These are phyloP conservation scores for Colletotrichum filicis DNA, from an alignment of 2,329 filamentous ascomycete genomes.

Conservation along the genomic window DNA sequence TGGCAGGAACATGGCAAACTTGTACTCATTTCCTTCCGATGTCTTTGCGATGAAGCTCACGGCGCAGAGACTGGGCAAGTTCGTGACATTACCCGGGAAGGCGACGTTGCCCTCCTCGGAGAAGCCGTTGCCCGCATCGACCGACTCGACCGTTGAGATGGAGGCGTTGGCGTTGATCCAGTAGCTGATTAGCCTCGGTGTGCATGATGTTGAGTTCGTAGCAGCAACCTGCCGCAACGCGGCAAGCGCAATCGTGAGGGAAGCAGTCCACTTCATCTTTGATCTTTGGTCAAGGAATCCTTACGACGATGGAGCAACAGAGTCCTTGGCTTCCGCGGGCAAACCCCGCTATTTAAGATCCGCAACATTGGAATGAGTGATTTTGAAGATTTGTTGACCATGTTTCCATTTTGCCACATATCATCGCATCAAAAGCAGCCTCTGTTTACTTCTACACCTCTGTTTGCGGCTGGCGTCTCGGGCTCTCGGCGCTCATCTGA, in stretches of 20 bases:
- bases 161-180: conserved; percentile 26
- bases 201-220: conserved; percentile 20
- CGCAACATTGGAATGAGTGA: neutral
- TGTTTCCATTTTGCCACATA: conserved; percentile 11
- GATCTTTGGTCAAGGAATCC: too few relatives aligned
- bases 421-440: neutral
- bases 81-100: conserved; percentile 41
- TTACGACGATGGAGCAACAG: neutral
- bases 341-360: neutral
- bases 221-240: conserved; percentile 12
- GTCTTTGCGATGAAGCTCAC: conserved; percentile 43
- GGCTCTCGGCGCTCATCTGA: neutral
- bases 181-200: conserved; percentile 24
- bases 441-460: neutral
- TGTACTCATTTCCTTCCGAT: conserved; percentile 38
- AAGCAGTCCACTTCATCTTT: conserved; percentile 24
- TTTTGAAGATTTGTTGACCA: neutral
- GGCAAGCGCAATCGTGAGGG: conserved; percentile 5
- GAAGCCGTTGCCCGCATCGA: conserved; percentile 37
- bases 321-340: neutral
- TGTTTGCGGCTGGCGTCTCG: neutral
- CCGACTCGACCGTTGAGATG: conserved; percentile 31
- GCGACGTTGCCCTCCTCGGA: conserved; percentile 39
- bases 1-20: conserved; percentile 47
- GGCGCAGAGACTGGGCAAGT: conserved; percentile 46